phyloP scores from a whole-genome alignment of 331 rosid species.

The Malus hybrid region DNA sequence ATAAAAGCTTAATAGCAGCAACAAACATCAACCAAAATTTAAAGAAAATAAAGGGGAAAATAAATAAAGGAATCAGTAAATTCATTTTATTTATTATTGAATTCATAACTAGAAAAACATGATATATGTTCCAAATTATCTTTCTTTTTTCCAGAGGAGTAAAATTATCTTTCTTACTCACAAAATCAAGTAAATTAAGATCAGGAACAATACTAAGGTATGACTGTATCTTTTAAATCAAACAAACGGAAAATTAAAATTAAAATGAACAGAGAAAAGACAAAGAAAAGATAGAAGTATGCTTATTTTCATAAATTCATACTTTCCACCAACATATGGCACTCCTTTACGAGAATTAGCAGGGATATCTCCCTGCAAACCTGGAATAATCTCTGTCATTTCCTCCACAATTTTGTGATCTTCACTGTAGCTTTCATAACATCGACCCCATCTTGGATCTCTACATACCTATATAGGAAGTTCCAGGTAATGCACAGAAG shows the following conservation, averaged over 20 bases:
- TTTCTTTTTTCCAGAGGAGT: background rate
- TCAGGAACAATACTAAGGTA: background rate
- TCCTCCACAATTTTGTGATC: slow-evolving; percentile 27
- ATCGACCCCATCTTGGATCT: slow-evolving; percentile 45
- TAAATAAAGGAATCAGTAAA: background rate
- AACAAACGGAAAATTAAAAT: background rate
- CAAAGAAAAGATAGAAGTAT: background rate
- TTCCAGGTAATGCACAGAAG: background rate
- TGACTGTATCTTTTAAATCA: background rate
- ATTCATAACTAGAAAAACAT: background rate
- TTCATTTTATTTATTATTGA: background rate
- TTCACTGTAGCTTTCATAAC: slow-evolving; percentile 44
- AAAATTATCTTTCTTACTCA: background rate
- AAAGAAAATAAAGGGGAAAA: background rate
- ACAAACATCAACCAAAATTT: too few species aligned
- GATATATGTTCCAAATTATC: background rate
- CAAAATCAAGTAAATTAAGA: background rate
- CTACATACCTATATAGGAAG: slow-evolving; percentile 31
- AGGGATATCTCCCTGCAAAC: slow-evolving; percentile 42
- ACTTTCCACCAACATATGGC: slow-evolving; percentile 36
- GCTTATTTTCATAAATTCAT: background rate
- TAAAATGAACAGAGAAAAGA: background rate
- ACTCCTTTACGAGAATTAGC: slow-evolving; percentile 26
- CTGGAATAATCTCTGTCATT: slow-evolving; percentile 34
- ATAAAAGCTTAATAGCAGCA: too few species aligned